Evolutionary conservation across 2,329 filamentous ascomycete species (phyloP).

Genomic region (Raffaelea arxii): DNA sequence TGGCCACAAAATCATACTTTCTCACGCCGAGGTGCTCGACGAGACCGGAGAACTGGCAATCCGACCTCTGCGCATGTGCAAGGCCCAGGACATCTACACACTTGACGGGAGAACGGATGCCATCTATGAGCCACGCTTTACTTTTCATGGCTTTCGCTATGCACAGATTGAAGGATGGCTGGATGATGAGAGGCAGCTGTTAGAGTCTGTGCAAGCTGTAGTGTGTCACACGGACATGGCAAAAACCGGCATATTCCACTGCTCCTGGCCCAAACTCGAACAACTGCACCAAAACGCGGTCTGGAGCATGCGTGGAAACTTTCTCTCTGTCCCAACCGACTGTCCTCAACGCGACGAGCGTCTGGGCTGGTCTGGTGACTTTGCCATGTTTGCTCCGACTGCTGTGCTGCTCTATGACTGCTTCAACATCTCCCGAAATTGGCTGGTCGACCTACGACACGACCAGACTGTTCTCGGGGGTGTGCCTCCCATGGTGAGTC

Average conservation of each 20-base stretch:
- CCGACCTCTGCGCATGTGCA: constrained; percentile 31
- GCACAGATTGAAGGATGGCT: constrained; percentile 36
- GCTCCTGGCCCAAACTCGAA: constrained; percentile 41
- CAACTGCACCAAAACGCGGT: constrained; percentile 42
- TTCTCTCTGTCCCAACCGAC: constrained; percentile 47
- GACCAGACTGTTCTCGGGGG: constrained; percentile 23
- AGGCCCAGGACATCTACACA: constrained; percentile 29
- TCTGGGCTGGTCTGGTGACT: constrained; percentile 43
- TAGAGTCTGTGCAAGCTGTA: constrained; percentile 15
- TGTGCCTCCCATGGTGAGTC: constrained; percentile 20
- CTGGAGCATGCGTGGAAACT: constrained; percentile 51
- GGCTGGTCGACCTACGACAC: constrained; percentile 35
- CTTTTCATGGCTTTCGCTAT: constrained; percentile 44
- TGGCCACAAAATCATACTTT: constrained; percentile 26
- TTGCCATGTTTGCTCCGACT: constrained; percentile 38
- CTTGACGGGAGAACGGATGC: constrained; percentile 8
- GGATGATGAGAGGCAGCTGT: constrained; percentile 13
- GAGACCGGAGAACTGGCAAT: constrained; percentile 33
- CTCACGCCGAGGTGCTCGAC: constrained; percentile 41
- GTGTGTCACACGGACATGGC: constrained; percentile 42
- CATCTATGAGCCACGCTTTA: constrained; percentile 41
- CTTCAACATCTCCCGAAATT: constrained; percentile 36
- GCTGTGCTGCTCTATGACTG: constrained; percentile 45
- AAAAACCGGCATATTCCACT: constrained; percentile 38
- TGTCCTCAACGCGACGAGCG: constrained; percentile 47